These are phyloP conservation scores for Flaveria sonorensis DNA, from an alignment of 129 eudicot species.

Conservation along the genomic window DNA sequence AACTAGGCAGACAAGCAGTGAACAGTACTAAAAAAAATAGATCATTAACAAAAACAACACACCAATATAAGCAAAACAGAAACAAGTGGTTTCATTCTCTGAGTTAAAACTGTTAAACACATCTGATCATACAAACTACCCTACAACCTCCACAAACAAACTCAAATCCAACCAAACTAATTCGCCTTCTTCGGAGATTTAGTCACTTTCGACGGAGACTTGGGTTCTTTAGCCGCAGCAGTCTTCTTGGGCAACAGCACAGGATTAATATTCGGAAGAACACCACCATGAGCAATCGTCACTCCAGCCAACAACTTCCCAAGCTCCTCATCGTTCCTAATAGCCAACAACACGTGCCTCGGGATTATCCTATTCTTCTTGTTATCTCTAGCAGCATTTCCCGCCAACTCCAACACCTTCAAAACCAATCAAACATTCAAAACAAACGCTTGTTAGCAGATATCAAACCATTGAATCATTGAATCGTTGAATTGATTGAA, in stretches of 20 bases:
- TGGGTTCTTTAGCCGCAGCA: slow-evolving; percentile 23
- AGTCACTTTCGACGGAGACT: slow-evolving; percentile 20
- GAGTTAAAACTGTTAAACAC: neutral
- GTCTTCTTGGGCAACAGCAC: slow-evolving; percentile 37
- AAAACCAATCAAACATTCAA: too few relatives aligned
- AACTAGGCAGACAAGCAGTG: too few relatives aligned
- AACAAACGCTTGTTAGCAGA: too few relatives aligned
- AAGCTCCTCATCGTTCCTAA: slow-evolving; percentile 40
- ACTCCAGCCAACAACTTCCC: slow-evolving; percentile 41
- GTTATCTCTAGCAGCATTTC: slow-evolving; percentile 42
- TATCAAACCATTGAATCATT: too few relatives aligned
- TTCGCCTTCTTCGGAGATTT: slow-evolving; percentile 34
- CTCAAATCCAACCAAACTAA: neutral
- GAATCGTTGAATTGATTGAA: too few relatives aligned
- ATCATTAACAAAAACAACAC: neutral
- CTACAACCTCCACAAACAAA: neutral
- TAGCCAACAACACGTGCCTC: slow-evolving; percentile 30
- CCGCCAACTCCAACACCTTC: slow-evolving; percentile 35
- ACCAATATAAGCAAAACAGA: neutral
- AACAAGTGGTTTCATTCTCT: neutral
- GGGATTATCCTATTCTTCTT: slow-evolving; percentile 39
- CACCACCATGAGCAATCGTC: slow-evolving; percentile 42
- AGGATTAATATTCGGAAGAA: slow-evolving; percentile 35
- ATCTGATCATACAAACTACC: neutral
- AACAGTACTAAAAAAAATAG: too few relatives aligned